Percentiles rank a stretch among this genome's conserved stretches.
phyloP scores from a whole-genome alignment of 129 eudicot genomes.

The Flaveria ramosissima region DNA sequence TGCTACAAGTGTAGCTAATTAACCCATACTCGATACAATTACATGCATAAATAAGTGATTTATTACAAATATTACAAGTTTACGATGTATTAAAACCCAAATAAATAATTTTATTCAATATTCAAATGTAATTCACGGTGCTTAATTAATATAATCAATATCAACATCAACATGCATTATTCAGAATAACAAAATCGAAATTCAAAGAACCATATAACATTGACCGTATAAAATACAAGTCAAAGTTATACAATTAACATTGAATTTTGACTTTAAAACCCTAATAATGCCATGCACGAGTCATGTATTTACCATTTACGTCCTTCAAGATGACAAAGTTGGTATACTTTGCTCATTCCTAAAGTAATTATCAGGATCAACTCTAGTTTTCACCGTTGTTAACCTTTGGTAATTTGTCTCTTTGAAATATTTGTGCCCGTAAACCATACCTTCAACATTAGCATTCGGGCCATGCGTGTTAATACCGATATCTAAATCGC shows the following conservation, averaged over 20 bases:
- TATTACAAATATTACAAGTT: neutral
- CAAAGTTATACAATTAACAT: neutral
- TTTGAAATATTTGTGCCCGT: conserved; percentile 48
- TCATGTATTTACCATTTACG: neutral
- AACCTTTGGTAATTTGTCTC: conserved; percentile 44
- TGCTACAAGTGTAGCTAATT: too few relatives aligned
- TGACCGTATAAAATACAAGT: conserved; percentile 1
- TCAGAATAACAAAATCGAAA: neutral
- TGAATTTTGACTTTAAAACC: neutral
- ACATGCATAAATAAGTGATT: neutral
- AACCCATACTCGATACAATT: too few relatives aligned
- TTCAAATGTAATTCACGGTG: neutral
- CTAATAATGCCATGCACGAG: neutral
- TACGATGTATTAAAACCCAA: neutral
- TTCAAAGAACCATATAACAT: neutral
- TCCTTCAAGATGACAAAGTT: conserved; percentile 19
- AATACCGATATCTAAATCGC: conserved; percentile 56
- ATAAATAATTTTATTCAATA: neutral
- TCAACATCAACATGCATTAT: neutral
- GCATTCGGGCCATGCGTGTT: conserved; percentile 34
- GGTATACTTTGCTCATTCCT: conserved; percentile 59
- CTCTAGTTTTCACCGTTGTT: conserved; percentile 35
- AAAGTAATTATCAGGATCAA: conserved; percentile 53
- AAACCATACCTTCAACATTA: conserved; percentile 40
- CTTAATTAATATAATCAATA: neutral